A percentile compares a stretch with the other conserved stretches of the same genome.
Evolutionary conservation across 2,329 filamentous ascomycete species (phyloP).

Genomic region (Kalmusia sp.): DNA sequence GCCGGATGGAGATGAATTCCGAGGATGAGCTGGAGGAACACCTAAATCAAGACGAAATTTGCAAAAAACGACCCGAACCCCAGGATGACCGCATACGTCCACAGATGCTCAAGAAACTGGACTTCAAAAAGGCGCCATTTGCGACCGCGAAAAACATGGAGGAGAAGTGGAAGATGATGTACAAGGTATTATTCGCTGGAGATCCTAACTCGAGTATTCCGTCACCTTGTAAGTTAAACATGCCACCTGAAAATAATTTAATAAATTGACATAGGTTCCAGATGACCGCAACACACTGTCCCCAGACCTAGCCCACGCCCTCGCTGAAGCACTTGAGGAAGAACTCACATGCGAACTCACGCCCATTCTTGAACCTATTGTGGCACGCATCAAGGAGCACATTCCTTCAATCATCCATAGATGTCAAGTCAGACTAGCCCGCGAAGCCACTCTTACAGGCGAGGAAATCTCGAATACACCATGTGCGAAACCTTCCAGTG

Average conservation of each 20-base stretch:
- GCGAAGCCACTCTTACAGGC: neutral
- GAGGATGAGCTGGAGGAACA: slow-evolving; percentile 9
- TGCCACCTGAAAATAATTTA: neutral
- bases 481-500: neutral
- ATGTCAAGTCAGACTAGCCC: slow-evolving; percentile 11
- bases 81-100: slow-evolving; percentile 14
- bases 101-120: slow-evolving; percentile 8
- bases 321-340: slow-evolving; percentile 17
- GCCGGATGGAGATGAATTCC: slow-evolving; percentile 15
- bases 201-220: slow-evolving; percentile 12
- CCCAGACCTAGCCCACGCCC: slow-evolving; percentile 11
- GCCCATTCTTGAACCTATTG: slow-evolving; percentile 11
- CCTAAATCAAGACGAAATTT: slow-evolving; percentile 4
- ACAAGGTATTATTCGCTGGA: slow-evolving; percentile 14
- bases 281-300: slow-evolving; percentile 16
- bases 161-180: slow-evolving; percentile 22
- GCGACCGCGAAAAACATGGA: slow-evolving; percentile 14
- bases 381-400: slow-evolving; percentile 11
- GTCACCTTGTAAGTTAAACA: slow-evolving; percentile 16
- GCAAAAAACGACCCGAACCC: slow-evolving; percentile 12
- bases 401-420: slow-evolving; percentile 17
- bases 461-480: neutral
- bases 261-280: neutral
- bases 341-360: slow-evolving; percentile 18
- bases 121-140: slow-evolving; percentile 22